These are phyloP conservation scores for Pyrenophora tritici-repentis DNA, from an alignment of 2,329 filamentous ascomycete species.

Conservation along the genomic window DNA sequence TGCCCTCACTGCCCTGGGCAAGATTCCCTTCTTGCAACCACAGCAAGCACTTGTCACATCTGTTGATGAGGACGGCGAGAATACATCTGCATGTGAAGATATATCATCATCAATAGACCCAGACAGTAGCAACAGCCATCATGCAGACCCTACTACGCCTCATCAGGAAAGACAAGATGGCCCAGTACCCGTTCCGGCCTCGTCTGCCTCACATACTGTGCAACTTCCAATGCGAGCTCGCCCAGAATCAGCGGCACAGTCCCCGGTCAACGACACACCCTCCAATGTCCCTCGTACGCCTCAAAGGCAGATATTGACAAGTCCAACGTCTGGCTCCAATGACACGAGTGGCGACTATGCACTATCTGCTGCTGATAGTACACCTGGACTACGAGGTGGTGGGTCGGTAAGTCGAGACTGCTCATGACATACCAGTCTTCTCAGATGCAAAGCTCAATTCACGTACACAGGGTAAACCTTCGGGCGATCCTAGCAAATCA, in stretches of 20 bases:
- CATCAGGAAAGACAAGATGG: conserved; percentile 2
- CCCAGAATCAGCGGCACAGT: background rate
- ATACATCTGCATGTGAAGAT: background rate
- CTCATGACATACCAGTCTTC: conserved; percentile 18
- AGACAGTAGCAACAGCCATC: conserved; percentile 6
- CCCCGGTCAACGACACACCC: conserved; percentile 6
- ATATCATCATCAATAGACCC: background rate
- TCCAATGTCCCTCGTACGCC: conserved; percentile 15
- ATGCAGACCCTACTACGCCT: background rate
- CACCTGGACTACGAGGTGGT: conserved; percentile 23
- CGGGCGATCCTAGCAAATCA: conserved; percentile 5
- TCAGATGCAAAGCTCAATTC: conserved; percentile 24
- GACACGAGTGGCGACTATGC: conserved; percentile 10
- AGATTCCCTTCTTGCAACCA: conserved; percentile 33
- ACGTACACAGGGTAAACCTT: conserved; percentile 4
- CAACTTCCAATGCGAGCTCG: conserved; percentile 31
- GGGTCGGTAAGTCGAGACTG: conserved; percentile 5
- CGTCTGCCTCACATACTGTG: conserved; percentile 9
- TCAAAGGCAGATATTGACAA: conserved; percentile 4
- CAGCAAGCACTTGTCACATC: conserved; percentile 29
- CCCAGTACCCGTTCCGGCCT: conserved; percentile 1
- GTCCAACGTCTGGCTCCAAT: conserved; percentile 10
- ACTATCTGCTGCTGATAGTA: conserved; percentile 15
- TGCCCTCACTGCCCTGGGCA: conserved; percentile 32
- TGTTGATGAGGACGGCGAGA: conserved; percentile 23